These are phyloP conservation scores for Helianthus annuus DNA, from an alignment of 129 eudicot genomes.

Conservation along the genomic window DNA sequence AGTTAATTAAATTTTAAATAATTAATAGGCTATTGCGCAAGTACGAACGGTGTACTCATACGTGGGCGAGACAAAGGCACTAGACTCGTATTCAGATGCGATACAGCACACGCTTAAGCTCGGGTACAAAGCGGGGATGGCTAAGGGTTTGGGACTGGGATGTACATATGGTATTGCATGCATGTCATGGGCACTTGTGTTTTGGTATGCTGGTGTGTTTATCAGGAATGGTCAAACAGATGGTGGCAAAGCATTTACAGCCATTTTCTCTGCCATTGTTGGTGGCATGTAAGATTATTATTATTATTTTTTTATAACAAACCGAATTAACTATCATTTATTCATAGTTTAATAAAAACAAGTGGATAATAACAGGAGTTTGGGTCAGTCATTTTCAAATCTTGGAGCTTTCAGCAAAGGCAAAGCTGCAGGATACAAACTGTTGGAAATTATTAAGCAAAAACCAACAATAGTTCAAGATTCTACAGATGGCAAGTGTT, in stretches of 20 bases:
- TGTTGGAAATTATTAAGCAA: constrained; percentile 84
- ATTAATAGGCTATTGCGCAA: constrained; percentile 87
- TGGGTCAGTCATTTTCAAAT: constrained; percentile 97
- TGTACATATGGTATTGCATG: constrained; percentile 98
- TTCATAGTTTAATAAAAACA: constrained; percentile 13
- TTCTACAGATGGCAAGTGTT: constrained; percentile 60
- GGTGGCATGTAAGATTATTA: constrained; percentile 92
- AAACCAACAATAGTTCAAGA: constrained; percentile 87
- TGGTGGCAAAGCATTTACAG: constrained; percentile 96
- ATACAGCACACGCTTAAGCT: constrained; percentile 88
- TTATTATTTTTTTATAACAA: not conserved
- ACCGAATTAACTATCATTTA: not conserved
- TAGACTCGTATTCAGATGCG: constrained; percentile 87
- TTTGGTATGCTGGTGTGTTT: constrained; percentile 99
- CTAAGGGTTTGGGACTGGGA: constrained; percentile 94
- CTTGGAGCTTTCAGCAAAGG: constrained; percentile 99
- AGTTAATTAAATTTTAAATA: constrained; percentile 1
- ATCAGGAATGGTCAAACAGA: constrained; percentile 95
- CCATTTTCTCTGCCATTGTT: constrained; percentile 95
- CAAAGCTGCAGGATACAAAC: constrained; percentile 90
- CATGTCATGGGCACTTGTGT: constrained; percentile 99
- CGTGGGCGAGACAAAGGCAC: constrained; percentile 89
- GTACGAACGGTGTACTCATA: constrained; percentile 94
- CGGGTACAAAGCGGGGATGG: constrained; percentile 99
- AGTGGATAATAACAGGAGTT: constrained; percentile 66